These are phyloP conservation scores for Aquilaria sinensis DNA, from an alignment of 345 rosid species.

Conservation along the genomic window DNA sequence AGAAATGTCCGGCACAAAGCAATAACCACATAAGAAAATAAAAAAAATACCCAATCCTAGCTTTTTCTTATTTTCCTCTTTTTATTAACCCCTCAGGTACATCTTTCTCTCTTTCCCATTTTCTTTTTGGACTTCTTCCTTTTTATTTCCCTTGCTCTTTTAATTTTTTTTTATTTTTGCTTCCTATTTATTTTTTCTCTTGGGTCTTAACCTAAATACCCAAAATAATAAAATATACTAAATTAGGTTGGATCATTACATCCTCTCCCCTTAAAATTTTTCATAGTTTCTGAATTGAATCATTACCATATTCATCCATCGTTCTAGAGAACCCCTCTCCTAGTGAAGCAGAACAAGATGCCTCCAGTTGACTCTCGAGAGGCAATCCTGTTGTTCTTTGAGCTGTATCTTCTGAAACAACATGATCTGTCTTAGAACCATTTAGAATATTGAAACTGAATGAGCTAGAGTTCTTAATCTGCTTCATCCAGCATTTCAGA, in stretches of 20 bases:
- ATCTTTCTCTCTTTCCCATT: no score
- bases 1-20: no score
- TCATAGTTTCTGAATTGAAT: conserved; percentile 39
- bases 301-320: conserved; percentile 44
- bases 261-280: conserved; percentile 31
- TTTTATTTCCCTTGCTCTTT: no score
- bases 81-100: no score
- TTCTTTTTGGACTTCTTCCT: no score
- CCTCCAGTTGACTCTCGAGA: conserved; percentile 44
- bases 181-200: no score
- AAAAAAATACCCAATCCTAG: no score
- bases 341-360: conserved; percentile 43
- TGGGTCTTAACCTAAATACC: no score
- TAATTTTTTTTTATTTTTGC: no score
- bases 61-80: no score
- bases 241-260: conserved; percentile 4
- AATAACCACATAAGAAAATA: no score
- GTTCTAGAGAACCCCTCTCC: conserved; percentile 58
- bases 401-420: conserved; percentile 30
- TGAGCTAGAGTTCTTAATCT: conserved; percentile 41
- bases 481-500: conserved; percentile 92
- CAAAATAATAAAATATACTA: no score
- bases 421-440: conserved; percentile 19
- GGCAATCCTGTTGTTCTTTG: conserved; percentile 26
- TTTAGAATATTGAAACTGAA: conserved; percentile 23